Base-by-base conservation (phyloP, 2,329 filamentous ascomycete species). In the Talaromyces albobiverticillius region DNA sequence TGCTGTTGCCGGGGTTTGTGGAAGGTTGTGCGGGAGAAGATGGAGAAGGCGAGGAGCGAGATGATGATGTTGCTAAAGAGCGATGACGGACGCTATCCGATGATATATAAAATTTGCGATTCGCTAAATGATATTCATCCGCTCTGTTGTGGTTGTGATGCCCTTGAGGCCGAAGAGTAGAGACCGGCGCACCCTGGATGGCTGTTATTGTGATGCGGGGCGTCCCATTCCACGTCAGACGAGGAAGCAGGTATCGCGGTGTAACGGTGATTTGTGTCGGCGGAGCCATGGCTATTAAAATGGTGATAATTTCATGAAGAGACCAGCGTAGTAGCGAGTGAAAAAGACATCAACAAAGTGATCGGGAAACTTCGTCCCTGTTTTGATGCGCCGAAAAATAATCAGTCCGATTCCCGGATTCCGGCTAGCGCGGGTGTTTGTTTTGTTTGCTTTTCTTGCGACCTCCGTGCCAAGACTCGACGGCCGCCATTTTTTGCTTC, bases 211-310 rank as follows among this genome's bases (percentile, higher is more conserved):
- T 62, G n/a, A 68, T 62, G 20, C 67, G 61, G 29, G 69, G 68
- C 41, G 68, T 64, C 45, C 68, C 66, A 56, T 71, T 72, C 71
- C 72, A 74, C 16, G 68, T 73, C 57, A 76, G 62, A 45, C 72
- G 71, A 53, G 72, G 71, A 41, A 74, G 65, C 29, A 76, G 63
- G 52, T 69, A 72, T 42, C 73, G 73, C 42, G 74, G 73, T n/a
- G 75, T 64, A 57, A 75, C 73, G 22, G 65, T 65, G 59, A 76
- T 67, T 8, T 69, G 64, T 59, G 74, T 75, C 52, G 69, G 66
- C 46, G 69, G 67, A 40, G 72, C 68, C 75, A 76, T 77, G 31
- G 40, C 40, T n/a, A 22, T 22, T 25, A 23, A 14, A 2, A 16
- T 40, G 10, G 26, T 10, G 5, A 10, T 29, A 29, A 29, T 10